Evolutionary conservation across 2,329 filamentous ascomycete species (phyloP).

Genomic region (Zarea fungicola): DNA sequence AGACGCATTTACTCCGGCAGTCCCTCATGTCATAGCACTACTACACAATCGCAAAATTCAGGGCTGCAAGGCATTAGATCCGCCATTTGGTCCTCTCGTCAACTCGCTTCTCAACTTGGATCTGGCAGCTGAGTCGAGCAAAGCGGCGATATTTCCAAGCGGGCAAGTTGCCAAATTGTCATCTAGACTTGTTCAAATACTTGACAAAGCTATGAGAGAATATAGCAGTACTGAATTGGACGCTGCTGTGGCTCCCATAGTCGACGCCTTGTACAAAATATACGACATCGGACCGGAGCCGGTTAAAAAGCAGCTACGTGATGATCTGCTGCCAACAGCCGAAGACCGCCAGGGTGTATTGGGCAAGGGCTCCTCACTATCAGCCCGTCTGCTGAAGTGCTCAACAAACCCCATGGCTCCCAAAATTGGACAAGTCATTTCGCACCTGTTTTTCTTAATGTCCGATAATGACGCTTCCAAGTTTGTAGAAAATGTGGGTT

Average conservation of each 20-base stretch:
- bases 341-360: constrained; percentile 72
- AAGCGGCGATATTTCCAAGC: constrained; percentile 61
- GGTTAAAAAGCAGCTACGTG: constrained; percentile 57
- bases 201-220: constrained; percentile 58
- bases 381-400: constrained; percentile 71
- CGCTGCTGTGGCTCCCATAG: constrained; percentile 60
- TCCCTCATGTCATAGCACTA: constrained; percentile 66
- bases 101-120: constrained; percentile 80
- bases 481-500: constrained; percentile 89
- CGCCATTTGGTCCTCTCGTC: constrained; percentile 65
- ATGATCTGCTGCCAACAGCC: constrained; percentile 67
- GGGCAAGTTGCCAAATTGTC: constrained; percentile 54
- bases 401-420: constrained; percentile 69
- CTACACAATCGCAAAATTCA: constrained; percentile 56
- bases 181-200: constrained; percentile 62
- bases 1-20: constrained; percentile 58
- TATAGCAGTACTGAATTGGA: constrained; percentile 71
- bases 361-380: constrained; percentile 67
- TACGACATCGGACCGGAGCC: constrained; percentile 61
- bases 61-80: constrained; percentile 62
- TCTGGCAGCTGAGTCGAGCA: constrained; percentile 49
- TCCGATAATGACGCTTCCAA: constrained; percentile 73
- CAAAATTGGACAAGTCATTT: constrained; percentile 68
- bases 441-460: constrained; percentile 77
- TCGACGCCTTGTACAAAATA: constrained; percentile 69